phyloP scores from a whole-genome alignment of 371 early-diverging fungal species.

The Batkoa obscura region DNA sequence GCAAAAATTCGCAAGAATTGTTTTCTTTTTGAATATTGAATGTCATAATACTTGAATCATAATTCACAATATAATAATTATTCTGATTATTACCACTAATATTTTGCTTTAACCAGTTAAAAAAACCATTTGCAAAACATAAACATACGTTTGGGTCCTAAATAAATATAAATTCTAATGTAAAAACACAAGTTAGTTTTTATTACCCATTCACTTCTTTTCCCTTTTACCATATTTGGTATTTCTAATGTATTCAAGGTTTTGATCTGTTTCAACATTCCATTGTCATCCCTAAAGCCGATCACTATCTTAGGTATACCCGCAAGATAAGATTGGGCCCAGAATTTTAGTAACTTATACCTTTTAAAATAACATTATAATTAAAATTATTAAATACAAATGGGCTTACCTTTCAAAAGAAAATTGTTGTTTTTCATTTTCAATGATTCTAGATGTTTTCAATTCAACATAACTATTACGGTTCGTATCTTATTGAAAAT shows the following conservation, averaged over 20 bases:
- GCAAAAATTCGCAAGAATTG: no score
- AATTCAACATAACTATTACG: conserved; percentile 52
- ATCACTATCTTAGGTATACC: conserved; percentile 65
- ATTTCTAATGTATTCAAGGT: conserved; percentile 56
- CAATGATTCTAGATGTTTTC: conserved; percentile 60
- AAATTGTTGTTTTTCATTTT: conserved; percentile 20
- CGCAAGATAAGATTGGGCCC: conserved; percentile 82
- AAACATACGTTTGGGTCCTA: conserved; percentile 1
- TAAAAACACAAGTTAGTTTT: conserved; percentile 14
- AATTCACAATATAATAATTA: no score
- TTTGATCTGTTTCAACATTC: conserved; percentile 27
- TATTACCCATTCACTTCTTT: conserved; percentile 24
- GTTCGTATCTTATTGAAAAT: not conserved
- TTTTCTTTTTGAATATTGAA: no score
- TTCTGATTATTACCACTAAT: no score
- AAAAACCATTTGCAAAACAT: not conserved
- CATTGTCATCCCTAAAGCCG: conserved; percentile 69
- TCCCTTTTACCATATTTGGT: conserved; percentile 49
- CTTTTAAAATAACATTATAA: conserved; percentile 13
- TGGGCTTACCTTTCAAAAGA: conserved; percentile 38
- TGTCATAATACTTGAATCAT: no score
- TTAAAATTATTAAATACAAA: not conserved
- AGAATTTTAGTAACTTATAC: conserved; percentile 67
- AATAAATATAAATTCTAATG: not conserved
- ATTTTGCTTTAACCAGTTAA: no score